Evolutionary conservation across 768 basidiomycete species (phyloP), one percentile per base, ranked within the genome.

Genomic region (Dendrothele bispora): DNA sequence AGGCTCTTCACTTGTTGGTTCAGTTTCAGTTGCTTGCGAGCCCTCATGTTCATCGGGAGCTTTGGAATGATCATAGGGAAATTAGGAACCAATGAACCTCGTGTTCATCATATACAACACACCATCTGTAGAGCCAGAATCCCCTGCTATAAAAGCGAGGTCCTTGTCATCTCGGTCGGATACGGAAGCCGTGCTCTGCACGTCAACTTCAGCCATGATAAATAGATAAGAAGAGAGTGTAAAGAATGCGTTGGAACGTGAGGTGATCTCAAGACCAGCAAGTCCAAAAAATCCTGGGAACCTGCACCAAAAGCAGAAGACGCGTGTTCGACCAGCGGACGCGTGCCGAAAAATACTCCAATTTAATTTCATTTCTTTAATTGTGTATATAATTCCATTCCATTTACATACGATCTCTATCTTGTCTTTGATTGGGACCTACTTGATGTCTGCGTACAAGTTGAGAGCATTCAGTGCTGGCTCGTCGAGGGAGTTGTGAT

Each of bases 391-490:
- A 10, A 14, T 44, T 29, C 8, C 17, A 26, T 41, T 8, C 26
- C 27, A 30, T n/a, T n/a, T n/a, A n/a, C n/a, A n/a, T n/a, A n/a
- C n/a, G n/a, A n/a, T n/a, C n/a, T n/a, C n/a, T n/a, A n/a, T n/a
- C n/a, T n/a, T n/a, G n/a, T n/a, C n/a, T n/a, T n/a, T n/a, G n/a
- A n/a, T n/a, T n/a, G n/a, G n/a, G n/a, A n/a, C n/a, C 41, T 55
- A 73, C 45, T 55, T 59, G 29, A 75, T 50, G 46, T 65, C 64
- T 14, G 80, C 80, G 55, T 80, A 78, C 61, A 91, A 55, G 60
- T 92, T 92, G 55, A 92, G 67, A 4, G 79, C 88, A 52, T 86
- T 80, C 56, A 91, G 66, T 12, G 81, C 80, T 6, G 92, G 91
- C 65, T 95, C 92, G 18, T 77, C 77, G 18, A 94, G 72, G 22